Percentiles rank a stretch among this genome's conserved stretches.
Evolutionary conservation across 129 eudicot species (phyloP).

Genomic region (Glebionis coronaria): DNA sequence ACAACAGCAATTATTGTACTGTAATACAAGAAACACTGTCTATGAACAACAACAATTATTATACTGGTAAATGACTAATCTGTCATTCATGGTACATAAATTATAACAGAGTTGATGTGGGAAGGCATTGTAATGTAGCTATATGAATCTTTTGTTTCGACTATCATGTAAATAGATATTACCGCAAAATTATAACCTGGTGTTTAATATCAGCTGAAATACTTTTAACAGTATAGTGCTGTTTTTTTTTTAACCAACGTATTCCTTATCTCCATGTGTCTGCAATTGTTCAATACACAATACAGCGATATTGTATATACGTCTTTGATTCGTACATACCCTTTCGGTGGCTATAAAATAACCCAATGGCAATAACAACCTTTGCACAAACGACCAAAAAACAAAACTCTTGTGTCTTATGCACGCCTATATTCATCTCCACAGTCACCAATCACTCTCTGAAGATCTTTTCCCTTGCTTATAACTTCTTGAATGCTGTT

Average conservation of each 20-base stretch:
- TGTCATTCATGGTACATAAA: too few relatives aligned
- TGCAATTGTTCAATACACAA: slow-evolving; percentile 5
- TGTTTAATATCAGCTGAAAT: too few relatives aligned
- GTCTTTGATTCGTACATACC: slow-evolving; percentile 2
- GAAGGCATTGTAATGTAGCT: too few relatives aligned
- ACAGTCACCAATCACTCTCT: slow-evolving; percentile 85
- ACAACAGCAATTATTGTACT: too few relatives aligned
- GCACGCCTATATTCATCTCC: slow-evolving; percentile 95
- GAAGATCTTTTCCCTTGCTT: slow-evolving; percentile 77
- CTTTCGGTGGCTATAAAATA: slow-evolving; percentile 7
- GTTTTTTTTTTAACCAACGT: neutral
- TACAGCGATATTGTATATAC: slow-evolving; percentile 11
- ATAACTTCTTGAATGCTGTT: slow-evolving; percentile 57
- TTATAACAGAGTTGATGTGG: too few relatives aligned
- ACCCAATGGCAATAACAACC: slow-evolving; percentile 5
- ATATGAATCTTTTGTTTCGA: too few relatives aligned
- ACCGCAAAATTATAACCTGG: too few relatives aligned
- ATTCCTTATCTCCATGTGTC: neutral
- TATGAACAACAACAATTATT: too few relatives aligned
- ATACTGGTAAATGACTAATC: too few relatives aligned
- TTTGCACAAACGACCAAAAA: neutral
- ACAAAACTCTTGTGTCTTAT: slow-evolving; percentile 15
- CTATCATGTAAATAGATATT: too few relatives aligned
- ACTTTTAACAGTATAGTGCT: too few relatives aligned
- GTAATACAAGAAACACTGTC: too few relatives aligned